Evolutionary conservation across 306 rosid species (phyloP), one percentile per base, ranked within the genome.

Genomic region (Abrus pulchellus): DNA sequence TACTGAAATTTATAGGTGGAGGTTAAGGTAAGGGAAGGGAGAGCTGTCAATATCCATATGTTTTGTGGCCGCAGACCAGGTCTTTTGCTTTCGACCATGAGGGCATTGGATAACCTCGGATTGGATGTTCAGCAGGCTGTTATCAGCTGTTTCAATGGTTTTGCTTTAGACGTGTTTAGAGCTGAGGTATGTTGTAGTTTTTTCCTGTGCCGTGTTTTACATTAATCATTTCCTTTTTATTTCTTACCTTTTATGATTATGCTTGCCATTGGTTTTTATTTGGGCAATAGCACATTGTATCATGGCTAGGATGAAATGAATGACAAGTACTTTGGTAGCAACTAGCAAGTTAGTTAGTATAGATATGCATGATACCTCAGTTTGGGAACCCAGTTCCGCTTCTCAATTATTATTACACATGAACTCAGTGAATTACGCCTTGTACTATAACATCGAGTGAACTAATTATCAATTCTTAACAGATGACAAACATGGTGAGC

Each of bases 71-170:
- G 90, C 67, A 87, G 90, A 77, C 91, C 96, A 10, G 97, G 96
- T 43, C 92, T 91, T 64, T 75, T 93, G 80, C 89, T 91, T 68
- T 93, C 97, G 74, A 88, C 91, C 36, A 91, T 91, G 88, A 91
- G 86, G 82, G 89, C 94, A 60, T 69, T 93, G 83, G 97, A 93
- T 53, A 84, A 73, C 78, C 96, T 93, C 20, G 97, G 97, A 33
- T 75, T 93, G 77, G 97, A 93, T 61, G 83, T 93, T 75, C 97
- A 93, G 80, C 96, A 93, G 68, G 97, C 96, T 49, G 96, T 93
- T 34, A 87, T 93, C 59, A 93, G 97, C 79, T 93, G 96, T 82
- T 93, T 93, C 88, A 89, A 93, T 83, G 97, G 96, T 20, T 93
- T 93, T 74, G 91, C 94, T 72, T 82, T 93, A 70, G 97, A 93